Conservation (phyloP, 2,329 filamentous ascomycete species). For the Neofusicoccum laricinum region DNA sequence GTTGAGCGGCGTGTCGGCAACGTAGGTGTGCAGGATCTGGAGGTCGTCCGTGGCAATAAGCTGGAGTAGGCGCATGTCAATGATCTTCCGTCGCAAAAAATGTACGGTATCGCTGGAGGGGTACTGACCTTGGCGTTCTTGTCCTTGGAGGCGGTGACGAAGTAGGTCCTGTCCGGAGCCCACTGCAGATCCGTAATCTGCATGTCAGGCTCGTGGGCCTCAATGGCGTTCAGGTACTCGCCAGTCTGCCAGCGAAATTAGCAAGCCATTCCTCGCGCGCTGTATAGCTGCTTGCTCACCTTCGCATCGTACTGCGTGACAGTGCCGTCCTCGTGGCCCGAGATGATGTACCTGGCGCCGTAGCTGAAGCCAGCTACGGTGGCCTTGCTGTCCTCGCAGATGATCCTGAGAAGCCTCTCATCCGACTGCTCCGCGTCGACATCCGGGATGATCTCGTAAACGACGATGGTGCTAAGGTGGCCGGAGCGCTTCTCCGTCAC, state of each 20-base stretch:
- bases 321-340: conserved; percentile 93
- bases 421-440: conserved; percentile 78
- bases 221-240: conserved; percentile 75
- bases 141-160: conserved; percentile 97
- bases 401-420: conserved; percentile 81
- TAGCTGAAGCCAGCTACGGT: conserved; percentile 98
- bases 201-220: conserved; percentile 81
- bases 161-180: conserved; percentile 90
- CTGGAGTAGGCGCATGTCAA: conserved; percentile 36
- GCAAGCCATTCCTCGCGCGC: not conserved
- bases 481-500: conserved; percentile 99
- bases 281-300: conserved; percentile 44
- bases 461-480: conserved; percentile 88
- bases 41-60: conserved; percentile 84
- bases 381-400: conserved; percentile 88
- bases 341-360: conserved; percentile 91
- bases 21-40: conserved; percentile 87
- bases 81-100: not conserved
- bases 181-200: conserved; percentile 93
- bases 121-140: conserved; percentile 80
- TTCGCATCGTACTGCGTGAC: conserved; percentile 90
- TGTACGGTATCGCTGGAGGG: no score
- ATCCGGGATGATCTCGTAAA: conserved; percentile 84
- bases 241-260: conserved; percentile 55
- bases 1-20: conserved; percentile 92